Conservation (phyloP, 176 grass and related monocot species). For the Carex myosuroides region DNA sequence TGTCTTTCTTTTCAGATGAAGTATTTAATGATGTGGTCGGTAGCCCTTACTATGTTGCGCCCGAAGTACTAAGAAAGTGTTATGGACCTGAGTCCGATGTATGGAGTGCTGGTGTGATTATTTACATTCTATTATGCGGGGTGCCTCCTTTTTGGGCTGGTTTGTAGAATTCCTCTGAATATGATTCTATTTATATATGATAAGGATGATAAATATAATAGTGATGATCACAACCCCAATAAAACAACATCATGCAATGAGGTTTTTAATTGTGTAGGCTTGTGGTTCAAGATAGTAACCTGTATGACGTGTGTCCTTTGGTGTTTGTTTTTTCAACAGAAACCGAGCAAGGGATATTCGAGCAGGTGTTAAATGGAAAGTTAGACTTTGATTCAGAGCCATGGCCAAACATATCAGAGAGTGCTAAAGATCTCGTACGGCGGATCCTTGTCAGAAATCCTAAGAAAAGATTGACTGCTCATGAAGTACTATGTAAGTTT, state of each 20-base stretch:
- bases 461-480: constrained; percentile 31
- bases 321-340: not conserved
- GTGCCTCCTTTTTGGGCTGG: constrained; percentile 27
- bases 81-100: constrained; percentile 21
- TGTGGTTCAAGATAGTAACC: not conserved
- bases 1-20: constrained; percentile 6
- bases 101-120: constrained; percentile 24
- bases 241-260: not conserved
- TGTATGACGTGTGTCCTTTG: not conserved
- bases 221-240: not conserved
- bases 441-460: constrained; percentile 27
- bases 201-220: not conserved
- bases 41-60: constrained; percentile 20
- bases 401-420: constrained; percentile 30
- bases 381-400: constrained; percentile 24
- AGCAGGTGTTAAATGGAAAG: constrained; percentile 26
- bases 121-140: constrained; percentile 23
- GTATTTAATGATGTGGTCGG: constrained; percentile 17
- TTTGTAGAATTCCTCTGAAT: not conserved
- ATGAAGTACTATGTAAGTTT: constrained; percentile 29
- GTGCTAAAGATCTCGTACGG: constrained; percentile 22
- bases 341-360: constrained; percentile 31
- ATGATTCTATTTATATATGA: not conserved
- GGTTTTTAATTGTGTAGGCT: not conserved
- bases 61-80: constrained; percentile 24